These are phyloP conservation scores for Penicillium pancosmium DNA, from an alignment of 495 filamentous ascomycete genomes.

Conservation along the genomic window DNA sequence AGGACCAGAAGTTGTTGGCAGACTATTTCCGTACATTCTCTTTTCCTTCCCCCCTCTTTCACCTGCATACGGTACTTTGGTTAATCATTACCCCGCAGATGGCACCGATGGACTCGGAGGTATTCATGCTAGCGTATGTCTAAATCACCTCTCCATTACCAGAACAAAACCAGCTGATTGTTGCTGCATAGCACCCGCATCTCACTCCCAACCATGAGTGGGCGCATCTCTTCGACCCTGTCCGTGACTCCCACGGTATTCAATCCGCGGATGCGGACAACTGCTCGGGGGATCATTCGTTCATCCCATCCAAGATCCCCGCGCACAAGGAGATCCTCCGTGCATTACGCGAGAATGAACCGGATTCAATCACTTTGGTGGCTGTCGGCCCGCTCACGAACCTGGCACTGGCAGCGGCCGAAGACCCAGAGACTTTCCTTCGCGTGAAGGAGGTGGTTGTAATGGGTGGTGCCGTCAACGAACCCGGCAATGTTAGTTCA, in stretches of 20 bases:
- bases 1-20: constrained; percentile 78
- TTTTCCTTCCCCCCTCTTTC: not conserved
- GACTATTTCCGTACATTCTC: constrained; percentile 83
- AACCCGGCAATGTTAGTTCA: constrained; percentile 70
- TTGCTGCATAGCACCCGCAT: constrained; percentile 72
- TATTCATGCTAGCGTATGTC: constrained; percentile 76
- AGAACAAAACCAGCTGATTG: not conserved
- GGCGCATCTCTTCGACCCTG: constrained; percentile 73
- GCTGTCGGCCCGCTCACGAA: constrained; percentile 91
- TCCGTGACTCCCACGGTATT: constrained; percentile 41
- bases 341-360: constrained; percentile 73
- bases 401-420: constrained; percentile 81
- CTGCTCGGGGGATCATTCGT: constrained; percentile 49
- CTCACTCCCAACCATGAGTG: constrained; percentile 81
- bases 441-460: constrained; percentile 86
- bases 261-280: constrained; percentile 37
- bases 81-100: constrained; percentile 55
- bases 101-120: constrained; percentile 87
- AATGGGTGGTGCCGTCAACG: constrained; percentile 91
- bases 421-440: constrained; percentile 84
- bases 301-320: constrained; percentile 69
- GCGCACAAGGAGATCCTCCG: constrained; percentile 86
- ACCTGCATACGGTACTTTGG: not conserved
- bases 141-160: no score
- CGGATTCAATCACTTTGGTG: constrained; percentile 84